Evolutionary conservation across 495 filamentous ascomycete genomes (phyloP), one percentile per base, ranked within the genome.

Genomic region (Annulohypoxylon stygium): DNA sequence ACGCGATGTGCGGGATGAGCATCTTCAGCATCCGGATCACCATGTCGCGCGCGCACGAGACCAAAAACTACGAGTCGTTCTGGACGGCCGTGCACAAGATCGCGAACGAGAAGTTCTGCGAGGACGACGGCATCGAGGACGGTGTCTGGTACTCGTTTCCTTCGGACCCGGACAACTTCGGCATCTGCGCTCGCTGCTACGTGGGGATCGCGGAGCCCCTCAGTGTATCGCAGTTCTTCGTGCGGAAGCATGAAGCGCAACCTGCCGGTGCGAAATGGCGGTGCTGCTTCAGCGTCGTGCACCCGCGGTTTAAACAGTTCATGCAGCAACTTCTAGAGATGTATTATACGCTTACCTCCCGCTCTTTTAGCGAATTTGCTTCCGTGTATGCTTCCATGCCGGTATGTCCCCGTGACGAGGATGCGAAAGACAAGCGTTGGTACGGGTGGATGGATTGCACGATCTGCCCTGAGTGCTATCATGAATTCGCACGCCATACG

Each of bases 391-490:
- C 77, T 23, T 63, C 68, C 1, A 76, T 80, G 8, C 78, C 80
- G 4, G 37, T 58, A 34, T 83, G 80, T 65, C 65, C 65, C 7
- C 78, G 75, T 16, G 70, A 81, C 6, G 76, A 76, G 25, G 76
- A 79, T 18, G 53, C 64, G 30, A 60, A 70, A 57, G 73, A 75
- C 16, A 74, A 60, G 43, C 70, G 59, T 41, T 83, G 81, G 81
- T 82, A 82, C 26, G 78, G 81, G 5, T 78, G 76, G 62, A 67
- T 69, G 36, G 79, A 81, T 9, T 83, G 80, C 58, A 78, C 79
- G 14, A 80, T 81, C 12, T 83, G 81, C 61, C 71, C 81, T 8
- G 80, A 81, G 57, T 83, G 81, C 48, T 81, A 79, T 64, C 66
- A 74, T 26, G 79, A 80, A 16, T 80, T 78, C 36, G 78, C 80